Evolutionary conservation across 1,284 basidiomycete species (phyloP).

Genomic region (Cutaneotrichosporon curvatum): DNA sequence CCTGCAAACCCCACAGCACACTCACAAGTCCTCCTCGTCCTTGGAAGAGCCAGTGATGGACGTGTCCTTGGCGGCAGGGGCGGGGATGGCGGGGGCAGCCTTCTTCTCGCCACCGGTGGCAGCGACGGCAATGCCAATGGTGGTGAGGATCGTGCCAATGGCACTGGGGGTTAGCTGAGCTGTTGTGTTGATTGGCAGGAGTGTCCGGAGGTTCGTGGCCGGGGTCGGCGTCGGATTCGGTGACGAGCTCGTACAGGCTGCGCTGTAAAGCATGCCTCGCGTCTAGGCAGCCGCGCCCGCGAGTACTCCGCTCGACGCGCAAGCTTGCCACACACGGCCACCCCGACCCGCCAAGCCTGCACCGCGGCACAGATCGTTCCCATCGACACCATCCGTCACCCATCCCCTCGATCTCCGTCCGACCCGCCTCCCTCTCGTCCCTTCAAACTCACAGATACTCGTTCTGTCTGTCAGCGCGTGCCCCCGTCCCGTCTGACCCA

Average conservation of each 20-base stretch:
- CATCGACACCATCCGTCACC: neutral
- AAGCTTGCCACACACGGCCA: too few species aligned
- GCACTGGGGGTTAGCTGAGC: conserved; percentile 35
- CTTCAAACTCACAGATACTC: conserved; percentile 38
- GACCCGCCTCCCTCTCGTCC: neutral
- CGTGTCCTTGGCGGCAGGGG: conserved; percentile 17
- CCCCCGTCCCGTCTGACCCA: conserved; percentile 17
- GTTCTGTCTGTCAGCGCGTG: conserved; percentile 22
- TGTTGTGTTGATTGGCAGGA: too few species aligned
- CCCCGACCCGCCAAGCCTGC: too few species aligned
- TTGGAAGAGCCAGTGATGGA: conserved; percentile 16
- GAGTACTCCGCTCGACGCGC: too few species aligned
- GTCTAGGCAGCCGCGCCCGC: too few species aligned
- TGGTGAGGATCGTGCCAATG: conserved; percentile 39
- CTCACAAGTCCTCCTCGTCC: conserved; percentile 33
- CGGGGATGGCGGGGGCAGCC: conserved; percentile 10
- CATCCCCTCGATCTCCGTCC: neutral
- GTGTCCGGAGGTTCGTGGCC: too few species aligned
- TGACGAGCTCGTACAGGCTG: too few species aligned
- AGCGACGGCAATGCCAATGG: conserved; percentile 33
- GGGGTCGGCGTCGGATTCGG: too few species aligned
- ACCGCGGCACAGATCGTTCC: too few species aligned
- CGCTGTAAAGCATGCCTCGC: too few species aligned
- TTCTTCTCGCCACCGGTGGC: conserved; percentile 30
- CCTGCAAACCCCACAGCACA: neutral